phyloP scores from a whole-genome alignment of 768 basidiomycete species.

The Leccinum variicolor region DNA sequence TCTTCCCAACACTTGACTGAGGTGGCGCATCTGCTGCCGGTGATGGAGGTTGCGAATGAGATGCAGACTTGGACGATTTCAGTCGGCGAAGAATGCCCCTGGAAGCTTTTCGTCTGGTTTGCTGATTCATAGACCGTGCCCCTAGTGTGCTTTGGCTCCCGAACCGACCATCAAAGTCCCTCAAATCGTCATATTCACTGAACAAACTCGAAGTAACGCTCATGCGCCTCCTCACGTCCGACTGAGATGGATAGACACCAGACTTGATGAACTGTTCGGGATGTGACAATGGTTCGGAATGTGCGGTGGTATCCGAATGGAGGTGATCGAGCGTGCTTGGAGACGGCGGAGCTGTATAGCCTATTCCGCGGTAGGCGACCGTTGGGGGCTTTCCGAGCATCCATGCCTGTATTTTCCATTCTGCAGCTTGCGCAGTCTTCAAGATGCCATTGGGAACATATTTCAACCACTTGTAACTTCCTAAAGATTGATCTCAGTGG shows the following conservation, averaged over 20 bases:
- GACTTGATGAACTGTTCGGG: conserved; percentile 17
- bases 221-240: conserved; percentile 52
- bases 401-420: conserved; percentile 97
- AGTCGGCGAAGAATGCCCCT: conserved; percentile 64
- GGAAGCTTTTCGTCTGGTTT: conserved; percentile 56
- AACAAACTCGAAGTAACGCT: conserved; percentile 71
- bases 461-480: conserved; percentile 94
- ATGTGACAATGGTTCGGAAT: conserved; percentile 20
- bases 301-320: conserved; percentile 18
- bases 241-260: conserved; percentile 27
- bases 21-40: conserved; percentile 38
- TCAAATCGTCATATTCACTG: conserved; percentile 85
- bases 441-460: conserved; percentile 92
- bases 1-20: conserved; percentile 39
- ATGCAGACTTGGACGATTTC: conserved; percentile 41
- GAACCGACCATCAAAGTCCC: conserved; percentile 84
- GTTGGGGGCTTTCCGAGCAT: conserved; percentile 95
- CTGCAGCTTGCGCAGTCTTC: conserved; percentile 93
- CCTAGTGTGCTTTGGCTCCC: conserved; percentile 76
- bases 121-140: conserved; percentile 36
- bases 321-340: conserved; percentile 27
- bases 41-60: conserved; percentile 45
- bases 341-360: conserved; percentile 55
- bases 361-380: conserved; percentile 81
- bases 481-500: conserved; percentile 34